A percentile compares a stretch with the other conserved stretches of the same genome.
Conservation (phyloP, 345 rosid genomes). For the Populus ilicifolia region DNA sequence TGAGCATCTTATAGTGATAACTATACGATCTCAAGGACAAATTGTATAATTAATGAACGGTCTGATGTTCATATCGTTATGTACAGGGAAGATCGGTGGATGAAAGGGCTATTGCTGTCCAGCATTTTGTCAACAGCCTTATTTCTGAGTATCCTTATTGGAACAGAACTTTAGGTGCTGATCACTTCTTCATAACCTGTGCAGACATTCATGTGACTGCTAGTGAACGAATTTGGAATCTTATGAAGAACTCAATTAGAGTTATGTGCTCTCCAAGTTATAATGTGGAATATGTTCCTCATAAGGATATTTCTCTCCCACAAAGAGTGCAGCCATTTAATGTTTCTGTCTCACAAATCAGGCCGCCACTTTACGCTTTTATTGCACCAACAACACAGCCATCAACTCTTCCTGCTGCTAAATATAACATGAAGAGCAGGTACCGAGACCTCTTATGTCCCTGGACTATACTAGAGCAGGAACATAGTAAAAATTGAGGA, state of each 20-base stretch:
- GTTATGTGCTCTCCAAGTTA: constrained; percentile 19
- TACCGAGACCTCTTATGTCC: neutral
- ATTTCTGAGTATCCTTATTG: constrained; percentile 20
- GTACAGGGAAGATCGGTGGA: constrained; percentile 2
- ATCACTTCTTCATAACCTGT: constrained; percentile 27
- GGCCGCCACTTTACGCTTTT: constrained; percentile 1
- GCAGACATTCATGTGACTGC: constrained; percentile 8
- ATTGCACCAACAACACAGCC: constrained; percentile 13
- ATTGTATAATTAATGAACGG: no score
- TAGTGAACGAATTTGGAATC: neutral
- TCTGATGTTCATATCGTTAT: neutral
- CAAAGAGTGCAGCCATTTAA: constrained; percentile 6
- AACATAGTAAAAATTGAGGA: neutral
- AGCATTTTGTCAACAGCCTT: constrained; percentile 6
- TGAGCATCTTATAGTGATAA: neutral
- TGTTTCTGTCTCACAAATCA: constrained; percentile 15
- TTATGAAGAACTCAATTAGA: constrained; percentile 23
- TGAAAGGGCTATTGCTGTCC: neutral
- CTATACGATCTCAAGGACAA: no score
- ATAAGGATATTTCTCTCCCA: constrained; percentile 27
- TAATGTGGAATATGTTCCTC: constrained; percentile 13
- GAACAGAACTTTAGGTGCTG: constrained; percentile 24
- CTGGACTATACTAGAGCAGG: neutral
- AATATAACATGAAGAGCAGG: constrained; percentile 13
- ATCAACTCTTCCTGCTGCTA: constrained; percentile 2